These are phyloP conservation scores for Calonectria hawksworthii DNA, from an alignment of 2,329 filamentous ascomycete species.

Conservation along the genomic window DNA sequence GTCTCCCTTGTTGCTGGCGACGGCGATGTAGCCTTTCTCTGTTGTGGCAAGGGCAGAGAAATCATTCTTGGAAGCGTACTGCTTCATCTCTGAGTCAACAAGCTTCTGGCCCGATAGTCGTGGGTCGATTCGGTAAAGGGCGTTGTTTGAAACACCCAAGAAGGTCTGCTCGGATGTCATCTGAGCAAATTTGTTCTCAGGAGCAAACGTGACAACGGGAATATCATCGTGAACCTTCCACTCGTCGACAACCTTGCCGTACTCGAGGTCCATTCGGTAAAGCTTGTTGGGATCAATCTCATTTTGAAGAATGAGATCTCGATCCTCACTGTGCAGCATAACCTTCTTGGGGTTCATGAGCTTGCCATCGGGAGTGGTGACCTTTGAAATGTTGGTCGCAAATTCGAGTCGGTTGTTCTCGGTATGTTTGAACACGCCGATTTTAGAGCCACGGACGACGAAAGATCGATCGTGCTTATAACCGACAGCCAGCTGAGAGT, in stretches of 20 bases:
- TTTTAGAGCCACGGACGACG: constrained; percentile 96
- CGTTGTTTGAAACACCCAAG: constrained; percentile 92
- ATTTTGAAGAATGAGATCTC: constrained; percentile 91
- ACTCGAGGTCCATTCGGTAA: constrained; percentile 97
- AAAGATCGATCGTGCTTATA: constrained; percentile 98
- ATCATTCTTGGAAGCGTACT: constrained; percentile 96
- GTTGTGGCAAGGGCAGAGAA: constrained; percentile 96
- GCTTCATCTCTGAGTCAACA: constrained; percentile 92
- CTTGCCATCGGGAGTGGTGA: constrained; percentile 88
- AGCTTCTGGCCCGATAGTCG: constrained; percentile 92
- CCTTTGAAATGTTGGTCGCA: constrained; percentile 96
- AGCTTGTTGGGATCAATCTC: constrained; percentile 87
- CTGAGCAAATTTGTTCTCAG: constrained; percentile 98
- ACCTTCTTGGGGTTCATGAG: constrained; percentile 96
- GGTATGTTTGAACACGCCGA: constrained; percentile 98
- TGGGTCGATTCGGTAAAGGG: constrained; percentile 93
- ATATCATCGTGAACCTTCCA: constrained; percentile 99
- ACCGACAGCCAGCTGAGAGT: constrained; percentile 94
- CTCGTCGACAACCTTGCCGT: constrained; percentile 97
- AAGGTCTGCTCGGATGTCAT: constrained; percentile 97
- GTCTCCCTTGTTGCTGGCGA: constrained; percentile 97
- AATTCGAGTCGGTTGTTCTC: constrained; percentile 94
- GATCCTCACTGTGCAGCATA: constrained; percentile 93
- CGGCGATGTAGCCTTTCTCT: constrained; percentile 95
- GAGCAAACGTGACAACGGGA: constrained; percentile 89